Evolutionary conservation across 2,329 filamentous ascomycete genomes (phyloP), one percentile per base, ranked within the genome.

Genomic region (Cladosporium sp.): DNA sequence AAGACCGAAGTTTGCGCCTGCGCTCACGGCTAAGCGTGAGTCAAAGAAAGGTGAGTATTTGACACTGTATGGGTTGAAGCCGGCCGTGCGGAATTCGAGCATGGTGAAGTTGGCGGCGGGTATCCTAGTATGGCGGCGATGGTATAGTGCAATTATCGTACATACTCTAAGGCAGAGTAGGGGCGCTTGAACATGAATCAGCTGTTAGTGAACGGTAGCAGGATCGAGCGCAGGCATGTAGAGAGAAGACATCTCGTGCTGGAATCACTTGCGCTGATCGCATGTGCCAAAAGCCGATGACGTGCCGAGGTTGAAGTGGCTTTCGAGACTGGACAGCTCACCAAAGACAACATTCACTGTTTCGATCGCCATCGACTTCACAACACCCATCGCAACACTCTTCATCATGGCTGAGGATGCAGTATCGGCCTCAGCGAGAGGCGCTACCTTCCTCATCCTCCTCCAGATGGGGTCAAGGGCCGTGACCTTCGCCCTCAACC

Each of bases 11-110:
- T 99, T 97, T 64, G 93, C 86, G n/a, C 92, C 89, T 1, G 89
- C 84, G 30, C 90, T 90, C 68, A 97, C 92, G 59, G 93, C 93
- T 64, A 99, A 86, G 63, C 92, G 87, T 65, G 90, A 94, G 78
- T 97, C 94, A 79, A 95, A 96, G 80, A 97, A 99, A 6, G 94
- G 94, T 58, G 93, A 97, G 81, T 97, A 99, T 77, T 97, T 96
- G 75, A 97, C 92, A 66, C 90, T 90, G 77, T 96, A 97, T 69
- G 92, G 92, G 75, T 97, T 96, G 82, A 86, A 97, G 69, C 94
- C 94, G 72, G 90, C 84, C 20, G 94, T 97, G 64, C 90, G 88
- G 78, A 90, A 97, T 77, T 97, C 92, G 68, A 97, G 87, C 92
- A 97, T 97, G 56, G 63, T 78, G 68, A 55, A 28, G 17, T n/a